A percentile compares a stretch with the other conserved stretches of the same genome.
phyloP scores from a whole-genome alignment of 768 basidiomycete genomes.

The Hemileccinum rubropunctum region DNA sequence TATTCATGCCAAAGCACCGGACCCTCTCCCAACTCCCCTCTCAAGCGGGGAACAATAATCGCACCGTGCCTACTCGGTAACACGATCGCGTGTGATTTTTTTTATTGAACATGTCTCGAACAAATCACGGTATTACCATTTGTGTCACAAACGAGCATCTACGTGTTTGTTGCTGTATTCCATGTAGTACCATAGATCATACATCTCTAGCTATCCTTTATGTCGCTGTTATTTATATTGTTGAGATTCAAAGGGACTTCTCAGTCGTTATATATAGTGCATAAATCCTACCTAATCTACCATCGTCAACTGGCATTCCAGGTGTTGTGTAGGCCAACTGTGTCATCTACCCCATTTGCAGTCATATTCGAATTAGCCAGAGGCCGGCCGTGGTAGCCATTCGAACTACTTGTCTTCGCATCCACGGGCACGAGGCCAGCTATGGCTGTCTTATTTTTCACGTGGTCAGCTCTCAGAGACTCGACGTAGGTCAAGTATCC shows the following conservation, averaged over 20 bases:
- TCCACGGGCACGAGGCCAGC: conserved; percentile 35
- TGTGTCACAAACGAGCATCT: neutral
- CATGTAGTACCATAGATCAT: conserved; percentile 13
- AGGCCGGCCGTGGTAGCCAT: conserved; percentile 17
- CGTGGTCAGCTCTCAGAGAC: conserved; percentile 76
- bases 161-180: conserved; percentile 8
- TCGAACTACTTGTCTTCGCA: conserved; percentile 29
- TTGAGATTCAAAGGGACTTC: neutral
- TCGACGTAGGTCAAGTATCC: conserved; percentile 77
- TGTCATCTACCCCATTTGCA: conserved; percentile 67
- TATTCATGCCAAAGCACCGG: conserved; percentile 78
- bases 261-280: neutral
- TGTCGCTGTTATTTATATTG: conserved; percentile 11
- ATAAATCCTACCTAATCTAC: conserved; percentile 1
- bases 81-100: neutral
- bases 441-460: conserved; percentile 50
- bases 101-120: neutral
- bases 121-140: neutral
- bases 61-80: conserved; percentile 23
- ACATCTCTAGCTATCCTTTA: conserved; percentile 3
- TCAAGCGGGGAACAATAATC: conserved; percentile 23
- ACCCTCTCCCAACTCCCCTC: conserved; percentile 53
- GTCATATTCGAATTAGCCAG: conserved; percentile 39
- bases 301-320: conserved; percentile 44
- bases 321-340: conserved; percentile 76